Evolutionary conservation across 768 basidiomycete genomes (phyloP), one percentile per base, ranked within the genome.

Genomic region (Pisolithus albus): DNA sequence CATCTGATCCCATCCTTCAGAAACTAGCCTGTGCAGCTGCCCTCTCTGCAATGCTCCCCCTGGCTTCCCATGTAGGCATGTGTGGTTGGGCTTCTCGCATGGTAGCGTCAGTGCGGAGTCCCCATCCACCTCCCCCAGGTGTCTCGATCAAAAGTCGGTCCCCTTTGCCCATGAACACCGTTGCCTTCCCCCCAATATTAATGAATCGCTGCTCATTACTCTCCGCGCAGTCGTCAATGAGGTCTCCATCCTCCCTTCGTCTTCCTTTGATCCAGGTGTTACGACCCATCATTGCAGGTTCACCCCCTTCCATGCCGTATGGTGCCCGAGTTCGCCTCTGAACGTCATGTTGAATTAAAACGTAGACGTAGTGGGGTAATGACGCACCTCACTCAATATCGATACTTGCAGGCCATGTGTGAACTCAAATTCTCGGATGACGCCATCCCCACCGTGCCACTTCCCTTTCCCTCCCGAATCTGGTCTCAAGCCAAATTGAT

Each of bases 111-210:
- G 65, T 61, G 7, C 57, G 52, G 7, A 46, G 32, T 1, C 92
- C 92, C 88, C 88, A 95, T 3, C 83, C 93, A 7, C 93, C 93
- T 8, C 86, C 93, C 1, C 93, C 93, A 0, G 93, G 93, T 0
- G 93, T 94, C 70, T 92, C 83, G 46, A 95, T 82, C 52, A 85
- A 58, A 53, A 96, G 64, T 46, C 76, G 73, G 62, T 96, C 92
- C 6, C 91, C 88, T 60, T 90, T 88, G 36, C 89, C 88, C 86
- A 94, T 92, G 72, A 78, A 81, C 46, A 92, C 77, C 1, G 86
- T 87, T 42, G 84, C 88, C 66, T 94, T 93, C 9, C 91, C 89
- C 7, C 92, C 92, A 40, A 96, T 83, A 65, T 93, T 94, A 59
- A 95, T 86, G 32, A 78, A 71, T 19, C 88, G 67, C 24, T 70